phyloP scores from a whole-genome alignment of 2,329 filamentous ascomycete species.

The Amauroascus niger region DNA sequence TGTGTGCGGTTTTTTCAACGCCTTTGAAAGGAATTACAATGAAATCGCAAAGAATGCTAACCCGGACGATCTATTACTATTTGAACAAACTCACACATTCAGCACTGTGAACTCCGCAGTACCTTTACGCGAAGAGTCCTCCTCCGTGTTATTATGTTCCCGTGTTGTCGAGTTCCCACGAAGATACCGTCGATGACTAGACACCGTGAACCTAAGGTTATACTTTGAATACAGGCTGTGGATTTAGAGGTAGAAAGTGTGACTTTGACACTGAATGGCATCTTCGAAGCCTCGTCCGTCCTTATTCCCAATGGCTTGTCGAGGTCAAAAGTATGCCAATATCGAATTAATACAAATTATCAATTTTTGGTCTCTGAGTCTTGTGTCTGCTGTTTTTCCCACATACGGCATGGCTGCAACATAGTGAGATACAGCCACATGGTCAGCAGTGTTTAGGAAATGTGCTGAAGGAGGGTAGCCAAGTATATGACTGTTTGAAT shows the following conservation, averaged over 20 bases:
- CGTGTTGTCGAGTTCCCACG: too few relatives aligned
- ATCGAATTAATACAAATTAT: conserved; percentile 25
- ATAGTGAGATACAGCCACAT: conserved; percentile 35
- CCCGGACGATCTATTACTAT: too few relatives aligned
- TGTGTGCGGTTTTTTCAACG: too few relatives aligned
- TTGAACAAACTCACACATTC: too few relatives aligned
- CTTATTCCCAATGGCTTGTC: conserved; percentile 28
- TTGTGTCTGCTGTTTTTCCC: conserved; percentile 31
- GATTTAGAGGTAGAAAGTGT: too few relatives aligned
- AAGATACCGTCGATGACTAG: too few relatives aligned
- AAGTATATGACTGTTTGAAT: too few relatives aligned
- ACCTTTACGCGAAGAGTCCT: not conserved
- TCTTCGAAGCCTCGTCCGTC: conserved; percentile 39
- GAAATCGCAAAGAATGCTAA: too few relatives aligned
- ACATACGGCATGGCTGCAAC: conserved; percentile 35
- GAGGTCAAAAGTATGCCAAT: conserved; percentile 40
- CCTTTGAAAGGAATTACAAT: too few relatives aligned
- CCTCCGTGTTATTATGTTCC: not conserved
- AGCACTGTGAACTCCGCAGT: too few relatives aligned
- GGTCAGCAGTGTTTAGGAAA: not conserved
- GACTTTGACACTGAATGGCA: conserved; percentile 22
- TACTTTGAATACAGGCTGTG: too few relatives aligned
- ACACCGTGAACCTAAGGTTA: not conserved
- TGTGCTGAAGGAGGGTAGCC: too few relatives aligned
- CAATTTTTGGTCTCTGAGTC: conserved; percentile 31